Evolutionary conservation across 768 basidiomycete genomes (phyloP), one percentile per base, ranked within the genome.

Genomic region (Kondoa subrosea): DNA sequence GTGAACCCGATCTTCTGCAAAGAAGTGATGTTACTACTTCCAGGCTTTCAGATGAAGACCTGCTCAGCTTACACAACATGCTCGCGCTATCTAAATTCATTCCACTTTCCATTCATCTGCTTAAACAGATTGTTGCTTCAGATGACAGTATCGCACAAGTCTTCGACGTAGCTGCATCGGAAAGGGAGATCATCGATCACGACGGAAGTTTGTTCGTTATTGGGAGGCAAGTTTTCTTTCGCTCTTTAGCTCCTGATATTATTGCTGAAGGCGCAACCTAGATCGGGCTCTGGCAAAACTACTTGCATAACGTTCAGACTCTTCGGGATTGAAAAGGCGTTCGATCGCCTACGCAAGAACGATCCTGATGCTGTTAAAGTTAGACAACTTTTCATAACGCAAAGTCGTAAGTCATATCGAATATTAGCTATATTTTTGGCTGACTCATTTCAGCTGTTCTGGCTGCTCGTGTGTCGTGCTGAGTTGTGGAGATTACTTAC

Each of bases 101-200:
- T 27, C 65, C 67, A 2, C 34, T 14, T 3, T 31, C 57, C 34
- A n/a, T 8, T 16, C 31, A 32, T 57, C 67, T 68, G 14, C 2
- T 68, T 66, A 68, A 57, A 4, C 12, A 50, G 25, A n/a, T 59
- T 26, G 8, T 58, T 3, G 32, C 50, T 15, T 21, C 34, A 17
- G 34, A 62, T 17, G 69, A 64, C 4, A 33, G 64, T 34, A 4
- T 30, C 14, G 27, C 4, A 4, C 69, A 69, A 16, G 34, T 50
- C 1, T 70, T 68, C 57, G n/a, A 25, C 25, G 27, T 63, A n/a
- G 26, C 32, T 1, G n/a, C 21, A 15, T 8, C 26, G 8, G 69
- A 70, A 27, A 67, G 68, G 56, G 68, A 64, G 25, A 61, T 70
- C 56, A 64, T 69, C 68, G 64, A 70, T 31, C 62, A 68, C 31